A percentile compares a stretch with the other conserved stretches of the same genome.
These are phyloP conservation scores for Corrigiola litoralis DNA, from an alignment of 179 eudicot species.

Conservation along the genomic window DNA sequence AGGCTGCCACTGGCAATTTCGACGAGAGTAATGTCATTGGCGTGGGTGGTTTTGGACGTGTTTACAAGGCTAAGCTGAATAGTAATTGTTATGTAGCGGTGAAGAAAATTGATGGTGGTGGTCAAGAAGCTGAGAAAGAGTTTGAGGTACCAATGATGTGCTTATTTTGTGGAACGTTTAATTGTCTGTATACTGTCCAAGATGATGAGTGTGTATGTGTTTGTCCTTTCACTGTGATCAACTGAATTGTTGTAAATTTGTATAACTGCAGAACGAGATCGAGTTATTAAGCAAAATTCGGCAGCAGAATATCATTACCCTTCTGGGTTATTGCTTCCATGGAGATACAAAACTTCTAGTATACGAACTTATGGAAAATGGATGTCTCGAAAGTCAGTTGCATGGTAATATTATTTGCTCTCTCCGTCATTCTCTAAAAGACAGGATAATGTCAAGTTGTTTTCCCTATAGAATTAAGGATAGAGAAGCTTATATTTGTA, in stretches of 20 bases:
- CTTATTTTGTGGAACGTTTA: neutral
- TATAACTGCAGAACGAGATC: constrained; percentile 69
- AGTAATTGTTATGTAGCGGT: constrained; percentile 59
- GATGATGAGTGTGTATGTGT: constrained; percentile 4
- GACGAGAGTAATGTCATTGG: constrained; percentile 52
- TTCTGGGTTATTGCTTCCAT: constrained; percentile 72
- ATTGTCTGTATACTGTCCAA: neutral
- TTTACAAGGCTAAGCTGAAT: constrained; percentile 74
- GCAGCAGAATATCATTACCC: constrained; percentile 76
- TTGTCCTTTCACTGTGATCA: neutral
- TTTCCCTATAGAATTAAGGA: neutral
- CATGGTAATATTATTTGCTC: constrained; percentile 52
- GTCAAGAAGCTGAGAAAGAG: constrained; percentile 63
- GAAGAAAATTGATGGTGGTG: constrained; percentile 50
- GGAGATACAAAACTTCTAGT: constrained; percentile 65
- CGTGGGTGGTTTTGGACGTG: constrained; percentile 69
- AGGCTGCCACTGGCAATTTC: constrained; percentile 64
- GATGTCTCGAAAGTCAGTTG: constrained; percentile 71
- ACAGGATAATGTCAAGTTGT: neutral
- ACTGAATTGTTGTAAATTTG: neutral
- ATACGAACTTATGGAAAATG: constrained; percentile 85
- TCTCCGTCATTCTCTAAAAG: neutral
- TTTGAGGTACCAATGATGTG: constrained; percentile 55
- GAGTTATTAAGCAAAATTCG: constrained; percentile 64
- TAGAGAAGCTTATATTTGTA: neutral